Evolutionary conservation across 2,329 filamentous ascomycete genomes (phyloP).

Genomic region (Emydomyces testavorans): DNA sequence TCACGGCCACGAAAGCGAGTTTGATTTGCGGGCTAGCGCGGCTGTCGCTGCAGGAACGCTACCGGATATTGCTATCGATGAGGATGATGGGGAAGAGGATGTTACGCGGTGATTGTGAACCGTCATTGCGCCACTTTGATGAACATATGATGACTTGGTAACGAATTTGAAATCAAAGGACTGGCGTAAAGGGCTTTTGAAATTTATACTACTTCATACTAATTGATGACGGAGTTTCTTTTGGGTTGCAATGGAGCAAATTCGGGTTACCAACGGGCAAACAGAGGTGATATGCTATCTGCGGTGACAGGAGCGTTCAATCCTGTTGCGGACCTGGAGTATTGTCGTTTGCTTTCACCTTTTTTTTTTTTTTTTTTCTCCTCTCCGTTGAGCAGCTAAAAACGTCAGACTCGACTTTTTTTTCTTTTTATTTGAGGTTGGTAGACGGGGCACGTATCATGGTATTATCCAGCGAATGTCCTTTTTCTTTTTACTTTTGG

Average conservation of each 20-base stretch:
- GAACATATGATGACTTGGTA: not conserved
- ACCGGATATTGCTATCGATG: conserved; percentile 7
- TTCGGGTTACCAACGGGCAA: not conserved
- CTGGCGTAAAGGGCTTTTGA: conserved; percentile 2
- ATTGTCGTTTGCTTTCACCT: too few relatives aligned
- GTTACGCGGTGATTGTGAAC: conserved; percentile 4
- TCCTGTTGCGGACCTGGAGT: not conserved
- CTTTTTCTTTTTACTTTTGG: not conserved
- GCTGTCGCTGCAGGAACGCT: conserved; percentile 11
- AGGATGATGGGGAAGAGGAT: conserved; percentile 13
- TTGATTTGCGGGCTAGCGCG: conserved; percentile 8
- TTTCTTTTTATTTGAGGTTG: not conserved
- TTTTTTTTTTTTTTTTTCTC: too few relatives aligned
- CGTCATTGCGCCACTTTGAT: conserved; percentile 1
- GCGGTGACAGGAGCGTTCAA: not conserved
- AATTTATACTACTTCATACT: too few relatives aligned
- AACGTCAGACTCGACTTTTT: too few relatives aligned
- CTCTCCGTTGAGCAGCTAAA: too few relatives aligned
- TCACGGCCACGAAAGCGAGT: conserved; percentile 8
- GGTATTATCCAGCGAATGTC: too few relatives aligned
- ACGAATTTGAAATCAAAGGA: conserved; percentile 2
- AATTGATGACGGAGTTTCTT: not conserved
- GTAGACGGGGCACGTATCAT: too few relatives aligned
- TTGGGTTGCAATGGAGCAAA: not conserved
- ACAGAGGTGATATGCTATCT: not conserved